Evolutionary conservation across 2,329 filamentous ascomycete genomes (phyloP).

Genomic region (Beauveria scarabaeidicola): DNA sequence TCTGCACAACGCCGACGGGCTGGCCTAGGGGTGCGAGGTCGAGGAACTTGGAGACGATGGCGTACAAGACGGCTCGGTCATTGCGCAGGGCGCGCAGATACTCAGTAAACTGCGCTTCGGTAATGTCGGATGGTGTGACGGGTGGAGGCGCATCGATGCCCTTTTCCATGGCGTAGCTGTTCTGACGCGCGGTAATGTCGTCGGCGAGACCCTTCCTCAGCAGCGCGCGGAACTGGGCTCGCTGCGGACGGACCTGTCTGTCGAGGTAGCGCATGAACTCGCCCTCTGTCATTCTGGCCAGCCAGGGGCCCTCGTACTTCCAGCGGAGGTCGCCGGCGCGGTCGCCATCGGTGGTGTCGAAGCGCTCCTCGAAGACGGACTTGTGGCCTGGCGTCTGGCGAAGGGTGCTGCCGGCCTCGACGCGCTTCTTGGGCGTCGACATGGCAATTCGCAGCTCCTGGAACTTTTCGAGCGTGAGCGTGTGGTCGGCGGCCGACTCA

Average conservation of each 20-base stretch:
- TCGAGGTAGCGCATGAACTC: constrained; percentile 49
- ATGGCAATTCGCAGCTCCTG: constrained; percentile 72
- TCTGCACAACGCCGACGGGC: constrained; percentile 21
- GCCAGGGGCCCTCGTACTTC: constrained; percentile 60
- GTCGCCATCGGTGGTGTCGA: constrained; percentile 41
- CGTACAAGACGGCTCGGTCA: constrained; percentile 42
- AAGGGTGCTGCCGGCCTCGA: constrained; percentile 12
- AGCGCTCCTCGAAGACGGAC: constrained; percentile 52
- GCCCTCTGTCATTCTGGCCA: constrained; percentile 53
- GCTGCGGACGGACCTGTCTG: constrained; percentile 44
- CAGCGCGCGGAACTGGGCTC: constrained; percentile 46
- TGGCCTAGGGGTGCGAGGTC: constrained; percentile 48
- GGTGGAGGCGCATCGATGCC: constrained; percentile 23
- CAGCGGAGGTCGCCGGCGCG: constrained; percentile 43
- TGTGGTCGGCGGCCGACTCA: constrained; percentile 71
- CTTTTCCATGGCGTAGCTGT: constrained; percentile 30
- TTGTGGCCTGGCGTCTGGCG: constrained; percentile 23
- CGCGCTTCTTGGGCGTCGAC: constrained; percentile 37
- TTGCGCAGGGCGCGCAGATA: constrained; percentile 45
- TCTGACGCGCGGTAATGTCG: constrained; percentile 33
- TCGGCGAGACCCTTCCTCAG: constrained; percentile 41
- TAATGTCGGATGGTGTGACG: constrained; percentile 30
- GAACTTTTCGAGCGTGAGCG: constrained; percentile 74
- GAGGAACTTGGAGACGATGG: constrained; percentile 50
- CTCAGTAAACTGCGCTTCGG: constrained; percentile 41